phyloP scores from a whole-genome alignment of 768 basidiomycete genomes.

The Phylloporus sp. region DNA sequence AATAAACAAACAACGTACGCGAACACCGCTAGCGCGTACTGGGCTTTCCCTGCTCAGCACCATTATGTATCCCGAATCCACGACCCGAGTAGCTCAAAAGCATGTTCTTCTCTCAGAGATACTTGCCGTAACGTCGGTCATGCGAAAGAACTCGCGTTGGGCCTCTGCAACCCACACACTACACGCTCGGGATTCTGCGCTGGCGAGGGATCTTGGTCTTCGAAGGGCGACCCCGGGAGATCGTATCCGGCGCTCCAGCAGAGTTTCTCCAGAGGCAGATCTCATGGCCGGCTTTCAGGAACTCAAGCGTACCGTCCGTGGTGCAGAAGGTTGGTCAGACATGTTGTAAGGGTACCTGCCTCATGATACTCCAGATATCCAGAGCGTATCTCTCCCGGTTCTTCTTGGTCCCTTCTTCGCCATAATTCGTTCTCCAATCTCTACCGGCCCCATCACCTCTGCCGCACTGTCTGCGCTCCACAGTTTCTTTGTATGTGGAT shows the following conservation, averaged over 20 bases:
- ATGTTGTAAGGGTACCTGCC: conserved; percentile 7
- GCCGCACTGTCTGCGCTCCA: conserved; percentile 85
- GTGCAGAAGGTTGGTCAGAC: conserved; percentile 53
- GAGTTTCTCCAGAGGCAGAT: conserved; percentile 68
- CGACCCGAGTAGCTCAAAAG: conserved; percentile 46
- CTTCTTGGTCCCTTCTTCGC: conserved; percentile 88
- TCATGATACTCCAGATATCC: conserved; percentile 50
- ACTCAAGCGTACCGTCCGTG: conserved; percentile 69
- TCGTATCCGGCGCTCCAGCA: conserved; percentile 41
- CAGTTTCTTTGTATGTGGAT: conserved; percentile 76
- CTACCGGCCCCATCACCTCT: conserved; percentile 97
- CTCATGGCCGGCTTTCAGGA: conserved; percentile 89
- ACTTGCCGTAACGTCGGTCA: conserved; percentile 83
- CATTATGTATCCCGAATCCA: conserved; percentile 17
- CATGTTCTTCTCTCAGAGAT: conserved; percentile 90
- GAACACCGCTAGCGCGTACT: background rate
- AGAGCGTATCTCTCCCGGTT: conserved; percentile 50
- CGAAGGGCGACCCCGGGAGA: conserved; percentile 53
- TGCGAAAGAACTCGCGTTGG: conserved; percentile 99
- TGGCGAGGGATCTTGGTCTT: conserved; percentile 73
- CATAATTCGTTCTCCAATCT: conserved; percentile 88
- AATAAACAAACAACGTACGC: conserved; percentile 23
- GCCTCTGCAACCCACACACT: conserved; percentile 67
- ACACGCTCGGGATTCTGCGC: conserved; percentile 57
- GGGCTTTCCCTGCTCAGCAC: background rate